Evolutionary conservation across 352 stramenopile genomes (phyloP), one percentile per base, ranked within the genome.

Genomic region (Pythium biforme): DNA sequence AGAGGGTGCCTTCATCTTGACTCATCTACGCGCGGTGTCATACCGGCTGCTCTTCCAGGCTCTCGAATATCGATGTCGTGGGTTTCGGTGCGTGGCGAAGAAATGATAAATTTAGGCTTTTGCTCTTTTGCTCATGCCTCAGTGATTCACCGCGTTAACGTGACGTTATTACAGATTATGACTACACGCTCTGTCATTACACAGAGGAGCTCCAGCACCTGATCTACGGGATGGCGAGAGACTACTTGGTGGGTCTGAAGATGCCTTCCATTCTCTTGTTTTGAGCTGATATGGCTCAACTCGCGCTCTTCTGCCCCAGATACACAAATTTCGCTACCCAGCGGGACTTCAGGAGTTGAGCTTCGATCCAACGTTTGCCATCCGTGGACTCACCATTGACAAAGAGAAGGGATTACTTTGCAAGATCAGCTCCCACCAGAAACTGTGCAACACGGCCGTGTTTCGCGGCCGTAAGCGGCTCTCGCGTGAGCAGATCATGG

Each of bases 161-260:
- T n/a, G 9, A 46, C 2, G 8, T 25, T 19, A 0, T n/a, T 58
- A n/a, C 48, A 91, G 94, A 98, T 68, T 98, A 97, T 57, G 94
- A 98, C 73, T 98, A 98, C 70, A 98, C 92, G 33, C 70, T 98
- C 8, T 94, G 94, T 15, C 93, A 96, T 48, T 98, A 98, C 75
- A 96, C 77, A 1, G 79, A 95, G 47, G 83, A 96, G 67, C 72
- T 98, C 6, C 80, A 98, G 64, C 76, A 92, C 25, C 81, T 98
- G 25, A 97, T 98, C 65, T 98, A 98, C 70, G 74, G 86, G 23
- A 97, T 97, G 89, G 88, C 92, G 15, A 72, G 92, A 22, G 85
- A 93, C 45, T 80, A 91, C 37, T 68, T 98, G 69, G 93, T 97
- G 45, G 4, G 53, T 49, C 19, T 0, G 12, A 23, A 25, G 1